Percentiles rank a stretch among this genome's conserved stretches.
Conservation (phyloP, 2,329 filamentous ascomycete species). For the Alternaria hordeiaustralica region DNA sequence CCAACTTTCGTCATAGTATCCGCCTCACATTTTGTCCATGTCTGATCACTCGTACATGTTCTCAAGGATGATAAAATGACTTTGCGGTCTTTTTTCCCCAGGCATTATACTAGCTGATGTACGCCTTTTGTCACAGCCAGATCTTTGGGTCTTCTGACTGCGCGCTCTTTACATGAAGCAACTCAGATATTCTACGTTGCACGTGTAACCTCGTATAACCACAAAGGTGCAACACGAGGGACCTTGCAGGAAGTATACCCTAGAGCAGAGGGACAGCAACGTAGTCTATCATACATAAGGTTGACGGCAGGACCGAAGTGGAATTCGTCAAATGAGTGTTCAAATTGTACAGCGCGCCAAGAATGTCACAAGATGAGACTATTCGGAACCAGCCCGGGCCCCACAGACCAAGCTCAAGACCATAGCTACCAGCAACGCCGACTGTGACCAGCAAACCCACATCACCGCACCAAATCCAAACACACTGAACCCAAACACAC, state of each 20-base stretch:
- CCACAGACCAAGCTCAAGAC: slow-evolving; percentile 21
- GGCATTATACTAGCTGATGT: not conserved
- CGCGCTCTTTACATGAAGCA: not conserved
- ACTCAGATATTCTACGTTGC: not conserved
- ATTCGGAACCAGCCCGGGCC: slow-evolving; percentile 21
- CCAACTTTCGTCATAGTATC: not conserved
- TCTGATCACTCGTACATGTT: not conserved
- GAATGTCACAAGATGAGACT: slow-evolving; percentile 9
- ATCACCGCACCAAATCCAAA: not conserved
- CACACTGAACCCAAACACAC: not conserved
- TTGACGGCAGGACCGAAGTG: not conserved
- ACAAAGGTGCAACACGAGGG: not conserved
- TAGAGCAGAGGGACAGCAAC: not conserved
- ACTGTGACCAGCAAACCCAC: slow-evolving; percentile 7
- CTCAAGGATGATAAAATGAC: not conserved
- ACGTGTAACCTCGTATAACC: not conserved
- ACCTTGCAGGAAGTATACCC: not conserved
- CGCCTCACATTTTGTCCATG: not conserved
- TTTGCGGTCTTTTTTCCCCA: not conserved
- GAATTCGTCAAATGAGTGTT: not conserved
- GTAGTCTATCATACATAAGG: not conserved
- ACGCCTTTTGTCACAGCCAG: not conserved
- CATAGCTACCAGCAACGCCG: slow-evolving; percentile 11
- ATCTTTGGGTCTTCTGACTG: not conserved
- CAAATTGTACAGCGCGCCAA: not conserved